Base-by-base conservation (phyloP, 2,329 filamentous ascomycete species). In the Colletotrichum abscissum region DNA sequence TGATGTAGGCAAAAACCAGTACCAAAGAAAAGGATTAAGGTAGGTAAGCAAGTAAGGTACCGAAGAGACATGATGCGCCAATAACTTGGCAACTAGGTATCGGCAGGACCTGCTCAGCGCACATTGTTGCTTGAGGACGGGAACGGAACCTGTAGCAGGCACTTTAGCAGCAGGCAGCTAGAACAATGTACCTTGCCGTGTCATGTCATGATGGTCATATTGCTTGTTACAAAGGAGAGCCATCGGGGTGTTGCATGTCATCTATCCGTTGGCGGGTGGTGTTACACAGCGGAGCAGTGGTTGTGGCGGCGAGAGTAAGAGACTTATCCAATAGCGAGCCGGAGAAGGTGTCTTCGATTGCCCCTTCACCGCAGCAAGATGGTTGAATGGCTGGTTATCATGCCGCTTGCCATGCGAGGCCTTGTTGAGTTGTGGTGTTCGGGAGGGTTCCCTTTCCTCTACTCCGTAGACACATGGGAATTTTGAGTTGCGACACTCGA, bases 151-250 rank as follows among this genome's bases (percentile, higher is more conserved):
- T 33, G 33, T 35, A 26, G 59, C 33, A 14, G 22, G 42, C 42
- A n/a, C 42, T 19, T 4, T n/a, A 49, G 42, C 14, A 49, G 42
- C 16, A 49, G 19, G 19, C 19, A 49, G 42, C 42, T 49, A 58
- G 49, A 65, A 24, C 35, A 35, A 56, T 63, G 60, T 66, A 38
- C 46, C 60, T 66, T 62, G 42, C 71, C 60, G 56, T 62, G 71
- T 60, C 62, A 62, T 71, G 35, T 58, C 56, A 66, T 71, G 49
- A 26, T 54, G 67, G 49, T 11, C 28, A 30, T 46, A 33, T 67
- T 59, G 54, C 30, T 38, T 55, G 35, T 63, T 67, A 72, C 72
- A 67, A 67, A 72, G 63, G 30, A 66, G 35, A 46, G 42, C 60
- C 22, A 62, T 58, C 52, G 49, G 58, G 42, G 52, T 35, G 62